A percentile compares a stretch with the other conserved stretches of the same genome.
Evolutionary conservation across 2,329 filamentous ascomycete genomes (phyloP).

Genomic region (Monilinia laxa): DNA sequence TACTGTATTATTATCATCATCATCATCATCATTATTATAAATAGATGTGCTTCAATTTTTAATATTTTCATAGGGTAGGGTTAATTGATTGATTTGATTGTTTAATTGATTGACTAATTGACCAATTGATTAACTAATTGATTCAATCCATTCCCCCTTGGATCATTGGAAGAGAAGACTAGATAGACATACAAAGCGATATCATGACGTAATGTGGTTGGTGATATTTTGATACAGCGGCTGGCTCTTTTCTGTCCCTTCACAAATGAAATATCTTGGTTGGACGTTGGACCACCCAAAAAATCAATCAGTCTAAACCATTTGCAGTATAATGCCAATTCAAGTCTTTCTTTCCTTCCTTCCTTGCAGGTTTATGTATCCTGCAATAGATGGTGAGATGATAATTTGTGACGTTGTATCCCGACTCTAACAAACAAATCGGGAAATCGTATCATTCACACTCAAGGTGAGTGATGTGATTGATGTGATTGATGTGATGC

Average conservation of each 20-base stretch:
- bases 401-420: constrained; percentile 12
- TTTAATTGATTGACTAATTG: too few relatives aligned
- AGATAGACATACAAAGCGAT: neutral
- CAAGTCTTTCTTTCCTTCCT: neutral
- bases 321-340: constrained; percentile 5
- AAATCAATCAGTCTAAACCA: neutral
- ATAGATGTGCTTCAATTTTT: neutral
- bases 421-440: neutral
- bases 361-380: neutral
- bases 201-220: constrained; percentile 4
- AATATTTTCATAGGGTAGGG: neutral
- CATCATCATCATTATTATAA: neutral
- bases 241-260: neutral
- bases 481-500: too few relatives aligned
- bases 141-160: too few relatives aligned
- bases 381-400: neutral
- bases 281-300: constrained; percentile 6
- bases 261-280: constrained; percentile 8
- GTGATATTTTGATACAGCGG: neutral
- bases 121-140: too few relatives aligned
- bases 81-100: too few relatives aligned
- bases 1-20: too few relatives aligned
- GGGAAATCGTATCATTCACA: constrained; percentile 13
- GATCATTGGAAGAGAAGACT: neutral
- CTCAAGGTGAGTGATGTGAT: too few relatives aligned